Evolutionary conservation across 2,329 filamentous ascomycete genomes (phyloP), one percentile per base, ranked within the genome.

Genomic region (Monosporascus sp.): DNA sequence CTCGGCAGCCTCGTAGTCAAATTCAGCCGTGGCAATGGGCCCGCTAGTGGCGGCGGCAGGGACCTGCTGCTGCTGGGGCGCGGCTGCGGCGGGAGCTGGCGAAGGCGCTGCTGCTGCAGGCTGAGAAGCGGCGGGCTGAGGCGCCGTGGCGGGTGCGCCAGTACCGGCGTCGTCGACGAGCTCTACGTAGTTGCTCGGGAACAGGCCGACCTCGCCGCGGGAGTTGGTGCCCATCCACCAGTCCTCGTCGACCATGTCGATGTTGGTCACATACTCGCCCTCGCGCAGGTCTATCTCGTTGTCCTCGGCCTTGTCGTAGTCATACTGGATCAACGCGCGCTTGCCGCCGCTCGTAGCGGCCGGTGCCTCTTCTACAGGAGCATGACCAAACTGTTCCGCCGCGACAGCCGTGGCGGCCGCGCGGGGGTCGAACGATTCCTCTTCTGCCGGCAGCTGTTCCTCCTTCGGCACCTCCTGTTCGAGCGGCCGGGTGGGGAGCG

Each of bases 201-300:
- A 97, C 37, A 99, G 78, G 47, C 94, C 94, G 54, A 79, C 86
- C 70, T 97, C 90, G 62, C 94, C 94, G 56, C 78, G 79, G 22
- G 80, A 75, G 74, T 97, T 99, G 60, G 88, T 89, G 44, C 95
- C 94, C 82, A 96, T 88, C 94, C 94, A 99, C 94, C 94, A 99
- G 68, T 99, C 93, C 49, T 95, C 88, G 62, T 97, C 94, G 2
- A 99, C 90, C 89, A 95, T 95, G 57, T 97, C 90, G 64, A 99
- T 96, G 67, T 96, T 87, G 24, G 82, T 91, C 38, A 99, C 87
- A 58, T 86, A 83, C 64, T 97, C 89, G 57, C 92, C 92, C 72
- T 99, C 94, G 25, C 82, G 79, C 18, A 99, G 80, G 60, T 96
- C 91, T 53, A 99, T 83, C 73, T 99, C 94, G 65, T 99, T 99